Base-by-base conservation (phyloP, 2,329 filamentous ascomycete species). In the Paraphoma sp. region DNA sequence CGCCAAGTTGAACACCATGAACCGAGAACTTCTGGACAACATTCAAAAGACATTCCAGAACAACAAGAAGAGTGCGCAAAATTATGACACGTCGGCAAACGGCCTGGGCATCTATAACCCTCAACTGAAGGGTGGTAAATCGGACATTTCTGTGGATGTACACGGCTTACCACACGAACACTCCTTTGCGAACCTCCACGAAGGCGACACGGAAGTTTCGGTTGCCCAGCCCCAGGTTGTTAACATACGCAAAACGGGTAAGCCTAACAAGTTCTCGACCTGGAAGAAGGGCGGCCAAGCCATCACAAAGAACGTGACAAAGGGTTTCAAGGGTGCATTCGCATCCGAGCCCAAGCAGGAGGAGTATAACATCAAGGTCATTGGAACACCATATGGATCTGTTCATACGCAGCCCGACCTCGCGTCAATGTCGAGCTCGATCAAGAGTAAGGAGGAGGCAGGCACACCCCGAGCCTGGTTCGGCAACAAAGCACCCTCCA, bases 211-310 rank as follows among this genome's bases (percentile, higher is more conserved):
- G 8, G 87, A 89, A 62, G 80, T 83, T 12, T 84, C 84, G 0
- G 78, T 89, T 47, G 76, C 87, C 29, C 90, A 92, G 2, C 93
- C 95, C n/a, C 95, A 96, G 58, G 91, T 98, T 33, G 91, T 98
- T 58, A 96, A 95, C 69, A 96, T 98, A 60, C 88, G 93, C 68
- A 98, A 97, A 61, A 70, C 71, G 80, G 93, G 91, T 30, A 93
- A 97, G 73, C 88, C 90, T 51, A 96, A 93, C 81, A 98, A 97
- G 76, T 97, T 97, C 80, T 97, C 96, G 79, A 97, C 97, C 80
- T 98, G 95, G 93, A 97, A 97, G 84, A 97, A 96, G 82, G 93
- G 93, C 40, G 92, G 92, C 40, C 94, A 96, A 78, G 93, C 91
- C 53, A 89, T 98, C 68, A 93, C 93, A 29, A 96, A 97, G 77